Conservation (phyloP, 2,329 filamentous ascomycete genomes). For the Escovopsis sp. region DNA sequence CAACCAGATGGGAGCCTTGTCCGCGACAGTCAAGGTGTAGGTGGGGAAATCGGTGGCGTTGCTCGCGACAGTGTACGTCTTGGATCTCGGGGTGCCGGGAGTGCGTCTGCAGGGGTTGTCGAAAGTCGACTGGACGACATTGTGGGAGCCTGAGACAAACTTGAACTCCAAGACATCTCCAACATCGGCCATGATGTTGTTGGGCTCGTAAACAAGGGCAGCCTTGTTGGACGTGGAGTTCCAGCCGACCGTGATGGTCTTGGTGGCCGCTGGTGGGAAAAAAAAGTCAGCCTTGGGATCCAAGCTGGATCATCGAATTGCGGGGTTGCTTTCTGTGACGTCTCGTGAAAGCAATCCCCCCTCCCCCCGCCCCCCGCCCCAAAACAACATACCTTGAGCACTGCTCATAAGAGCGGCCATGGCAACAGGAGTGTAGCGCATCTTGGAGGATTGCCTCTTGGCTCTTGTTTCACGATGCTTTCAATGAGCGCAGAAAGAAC, state of each 20-base stretch:
- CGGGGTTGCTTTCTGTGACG: background rate
- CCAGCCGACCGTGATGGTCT: constrained; percentile 51
- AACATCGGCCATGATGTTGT: constrained; percentile 45
- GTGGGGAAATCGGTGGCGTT: constrained; percentile 52
- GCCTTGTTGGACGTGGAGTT: constrained; percentile 33
- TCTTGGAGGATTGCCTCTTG: constrained; percentile 21
- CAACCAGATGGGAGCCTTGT: constrained; percentile 59
- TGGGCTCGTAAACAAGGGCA: constrained; percentile 47
- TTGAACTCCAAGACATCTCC: constrained; percentile 56
- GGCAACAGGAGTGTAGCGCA: constrained; percentile 36
- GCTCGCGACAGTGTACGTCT: constrained; percentile 44
- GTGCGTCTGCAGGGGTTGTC: constrained; percentile 55
- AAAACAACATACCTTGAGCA: constrained; percentile 27
- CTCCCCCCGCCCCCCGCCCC: no score
- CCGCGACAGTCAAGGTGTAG: constrained; percentile 45
- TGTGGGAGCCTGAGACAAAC: constrained; percentile 58
- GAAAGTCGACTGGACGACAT: constrained; percentile 64
- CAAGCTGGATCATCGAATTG: background rate
- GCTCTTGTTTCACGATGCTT: constrained; percentile 5
- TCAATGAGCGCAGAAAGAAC: constrained; percentile 6
- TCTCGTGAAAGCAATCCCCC: no score
- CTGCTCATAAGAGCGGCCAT: constrained; percentile 32
- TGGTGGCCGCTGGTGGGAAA: constrained; percentile 24
- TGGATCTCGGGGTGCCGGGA: constrained; percentile 32
- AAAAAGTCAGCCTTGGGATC: background rate